Conservation (phyloP, 257 asterid species). For the Forsythia viridissima region DNA sequence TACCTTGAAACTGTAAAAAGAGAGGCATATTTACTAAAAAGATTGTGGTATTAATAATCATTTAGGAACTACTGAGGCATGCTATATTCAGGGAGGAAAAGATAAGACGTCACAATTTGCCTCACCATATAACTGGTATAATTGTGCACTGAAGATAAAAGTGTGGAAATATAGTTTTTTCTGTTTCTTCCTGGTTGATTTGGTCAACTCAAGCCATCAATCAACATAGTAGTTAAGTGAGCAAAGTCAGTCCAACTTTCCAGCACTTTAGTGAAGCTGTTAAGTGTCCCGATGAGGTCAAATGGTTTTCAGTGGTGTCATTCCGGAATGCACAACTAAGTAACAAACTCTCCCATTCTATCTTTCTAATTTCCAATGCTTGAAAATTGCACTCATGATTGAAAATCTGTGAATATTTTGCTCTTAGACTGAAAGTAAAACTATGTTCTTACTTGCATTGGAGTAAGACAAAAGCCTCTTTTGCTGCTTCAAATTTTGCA, state of each 20-base stretch:
- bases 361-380: too few species aligned
- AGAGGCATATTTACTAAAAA: too few species aligned
- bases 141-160: too few species aligned
- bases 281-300: neutral
- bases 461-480: neutral
- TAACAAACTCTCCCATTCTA: neutral
- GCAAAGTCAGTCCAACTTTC: neutral
- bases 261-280: neutral
- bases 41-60: neutral
- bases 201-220: neutral
- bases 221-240: neutral
- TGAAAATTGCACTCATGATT: neutral
- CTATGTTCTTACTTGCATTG: neutral
- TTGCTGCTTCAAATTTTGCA: neutral
- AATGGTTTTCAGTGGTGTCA: neutral
- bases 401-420: neutral
- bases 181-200: neutral
- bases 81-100: neutral
- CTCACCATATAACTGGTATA: too few species aligned
- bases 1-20: too few species aligned
- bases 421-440: neutral
- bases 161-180: too few species aligned
- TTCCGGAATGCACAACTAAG: neutral
- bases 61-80: neutral
- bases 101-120: too few species aligned